Evolutionary conservation across 345 rosid genomes (phyloP).

Genomic region (Iberis pinnata): DNA sequence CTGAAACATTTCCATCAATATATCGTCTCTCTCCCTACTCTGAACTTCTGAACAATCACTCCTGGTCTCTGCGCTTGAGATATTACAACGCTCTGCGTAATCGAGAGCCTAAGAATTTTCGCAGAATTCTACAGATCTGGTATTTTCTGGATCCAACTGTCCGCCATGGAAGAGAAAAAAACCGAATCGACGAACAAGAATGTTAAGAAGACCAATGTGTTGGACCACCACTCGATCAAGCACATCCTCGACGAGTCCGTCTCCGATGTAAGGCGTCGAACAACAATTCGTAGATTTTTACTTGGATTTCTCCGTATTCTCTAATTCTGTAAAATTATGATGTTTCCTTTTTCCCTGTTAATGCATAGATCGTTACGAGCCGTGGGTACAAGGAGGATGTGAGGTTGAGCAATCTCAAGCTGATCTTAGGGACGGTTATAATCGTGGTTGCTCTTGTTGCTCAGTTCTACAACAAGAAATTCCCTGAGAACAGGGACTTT

Average conservation of each 20-base stretch:
- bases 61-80: conserved; percentile 13
- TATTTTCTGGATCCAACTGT: conserved; percentile 17
- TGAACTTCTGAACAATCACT: conserved; percentile 4
- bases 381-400: conserved; percentile 84
- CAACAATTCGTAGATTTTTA: not conserved
- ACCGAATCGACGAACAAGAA: conserved; percentile 46
- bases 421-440: conserved; percentile 61
- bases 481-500: conserved; percentile 84
- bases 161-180: conserved; percentile 47
- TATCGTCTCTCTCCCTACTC: conserved; percentile 12
- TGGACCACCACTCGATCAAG: conserved; percentile 93
- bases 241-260: conserved; percentile 89
- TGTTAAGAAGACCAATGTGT: conserved; percentile 76
- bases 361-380: conserved; percentile 58
- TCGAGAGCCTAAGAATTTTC: conserved; percentile 3
- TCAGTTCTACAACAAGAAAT: conserved; percentile 98
- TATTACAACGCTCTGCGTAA: not conserved
- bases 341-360: not conserved
- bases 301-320: conserved; percentile 5
- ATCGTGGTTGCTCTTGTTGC: conserved; percentile 79
- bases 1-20: conserved; percentile 26
- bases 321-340: not conserved
- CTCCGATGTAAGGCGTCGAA: conserved; percentile 50
- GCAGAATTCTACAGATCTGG: conserved; percentile 19
- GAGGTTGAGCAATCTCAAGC: conserved; percentile 68